These are phyloP conservation scores for Aureobasidium sp. DNA, from an alignment of 2,329 filamentous ascomycete genomes.

Conservation along the genomic window DNA sequence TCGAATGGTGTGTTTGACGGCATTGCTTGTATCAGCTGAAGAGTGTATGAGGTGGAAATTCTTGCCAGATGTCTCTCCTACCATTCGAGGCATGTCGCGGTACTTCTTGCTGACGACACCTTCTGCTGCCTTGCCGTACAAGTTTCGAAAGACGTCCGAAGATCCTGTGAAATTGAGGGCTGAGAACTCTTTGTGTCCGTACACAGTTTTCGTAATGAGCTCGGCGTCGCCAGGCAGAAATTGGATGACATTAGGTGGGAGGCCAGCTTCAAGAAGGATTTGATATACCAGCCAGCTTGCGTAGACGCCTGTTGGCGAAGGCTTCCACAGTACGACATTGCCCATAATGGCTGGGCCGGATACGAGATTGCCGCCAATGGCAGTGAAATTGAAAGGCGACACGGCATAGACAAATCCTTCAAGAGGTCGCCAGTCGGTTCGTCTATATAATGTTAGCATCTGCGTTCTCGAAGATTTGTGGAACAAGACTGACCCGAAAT, in stretches of 20 bases:
- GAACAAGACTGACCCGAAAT: conserved; percentile 4
- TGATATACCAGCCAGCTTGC: conserved; percentile 32
- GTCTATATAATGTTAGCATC: conserved; percentile 17
- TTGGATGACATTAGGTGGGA: conserved; percentile 34
- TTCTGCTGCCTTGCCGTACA: conserved; percentile 30
- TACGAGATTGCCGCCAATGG: conserved; percentile 33
- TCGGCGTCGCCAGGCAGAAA: conserved; percentile 35
- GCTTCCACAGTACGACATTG: conserved; percentile 40
- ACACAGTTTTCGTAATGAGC: conserved; percentile 29
- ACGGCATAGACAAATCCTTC: conserved; percentile 39
- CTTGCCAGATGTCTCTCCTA: conserved; percentile 48
- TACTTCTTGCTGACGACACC: conserved; percentile 27
- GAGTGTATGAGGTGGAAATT: conserved; percentile 47
- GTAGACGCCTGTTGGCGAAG: conserved; percentile 30
- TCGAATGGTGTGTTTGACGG: conserved; percentile 41
- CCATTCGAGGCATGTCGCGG: conserved; percentile 37
- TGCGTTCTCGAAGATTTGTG: not conserved
- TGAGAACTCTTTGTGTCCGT: conserved; percentile 33
- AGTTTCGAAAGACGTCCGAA: conserved; percentile 31
- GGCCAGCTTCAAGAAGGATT: conserved; percentile 36
- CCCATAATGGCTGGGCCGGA: conserved; percentile 33
- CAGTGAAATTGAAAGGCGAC: conserved; percentile 40
- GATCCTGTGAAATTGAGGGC: conserved; percentile 35
- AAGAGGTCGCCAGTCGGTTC: conserved; percentile 32
- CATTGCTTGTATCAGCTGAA: conserved; percentile 42